phyloP scores from a whole-genome alignment of 75 land plant species.

The Cryptomeria japonica region DNA sequence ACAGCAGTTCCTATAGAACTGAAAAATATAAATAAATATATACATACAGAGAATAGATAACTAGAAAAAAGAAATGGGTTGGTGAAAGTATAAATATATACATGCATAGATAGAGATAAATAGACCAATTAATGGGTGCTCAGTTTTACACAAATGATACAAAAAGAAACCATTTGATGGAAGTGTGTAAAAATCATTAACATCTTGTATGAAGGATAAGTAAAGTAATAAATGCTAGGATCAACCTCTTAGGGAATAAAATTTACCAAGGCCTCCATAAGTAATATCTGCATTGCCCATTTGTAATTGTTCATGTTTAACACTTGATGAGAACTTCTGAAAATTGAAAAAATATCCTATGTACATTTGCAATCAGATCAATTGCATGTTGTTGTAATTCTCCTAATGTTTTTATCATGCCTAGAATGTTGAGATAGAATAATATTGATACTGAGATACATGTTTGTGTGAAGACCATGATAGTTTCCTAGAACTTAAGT shows the following conservation, averaged over 20 bases:
- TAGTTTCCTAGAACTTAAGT: not conserved
- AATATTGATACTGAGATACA: not conserved
- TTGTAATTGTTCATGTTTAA: not conserved
- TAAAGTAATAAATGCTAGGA: not conserved
- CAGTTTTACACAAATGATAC: not conserved
- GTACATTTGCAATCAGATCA: not conserved
- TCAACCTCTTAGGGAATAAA: not conserved
- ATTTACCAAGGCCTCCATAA: not conserved
- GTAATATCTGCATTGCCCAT: not conserved
- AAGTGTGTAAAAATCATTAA: not conserved
- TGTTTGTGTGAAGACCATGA: not conserved
- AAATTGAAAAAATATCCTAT: not conserved
- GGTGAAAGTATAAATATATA: not conserved
- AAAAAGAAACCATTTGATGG: not conserved
- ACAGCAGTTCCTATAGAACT: not conserved
- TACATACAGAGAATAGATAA: not conserved
- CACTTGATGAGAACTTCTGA: not conserved
- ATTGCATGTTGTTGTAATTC: not conserved
- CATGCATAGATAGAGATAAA: not conserved
- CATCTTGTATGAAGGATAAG: not conserved
- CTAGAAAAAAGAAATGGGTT: not conserved
- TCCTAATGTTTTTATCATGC: not conserved
- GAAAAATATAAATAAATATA: not conserved
- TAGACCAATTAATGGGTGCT: not conserved
- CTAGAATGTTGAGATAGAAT: not conserved